Evolutionary conservation across 2,329 filamentous ascomycete species (phyloP).

Genomic region (Fusarium sacchari): DNA sequence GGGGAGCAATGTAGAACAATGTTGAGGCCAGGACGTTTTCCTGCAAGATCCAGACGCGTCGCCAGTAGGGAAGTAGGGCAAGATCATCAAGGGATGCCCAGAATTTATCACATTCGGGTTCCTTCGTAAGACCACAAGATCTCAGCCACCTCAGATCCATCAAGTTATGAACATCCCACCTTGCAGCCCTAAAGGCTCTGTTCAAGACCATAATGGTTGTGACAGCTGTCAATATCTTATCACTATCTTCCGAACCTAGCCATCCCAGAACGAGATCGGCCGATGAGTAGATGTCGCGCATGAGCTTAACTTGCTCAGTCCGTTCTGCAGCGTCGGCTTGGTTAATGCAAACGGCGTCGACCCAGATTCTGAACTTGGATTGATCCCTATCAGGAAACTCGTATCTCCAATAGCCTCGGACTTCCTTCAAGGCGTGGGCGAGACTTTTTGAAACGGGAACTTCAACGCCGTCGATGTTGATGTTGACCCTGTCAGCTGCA

Average conservation of each 20-base stretch:
- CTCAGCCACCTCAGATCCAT: neutral
- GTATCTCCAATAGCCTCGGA: neutral
- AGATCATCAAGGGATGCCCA: neutral
- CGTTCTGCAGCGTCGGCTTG: neutral
- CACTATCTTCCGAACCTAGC: neutral
- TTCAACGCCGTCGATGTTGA: neutral
- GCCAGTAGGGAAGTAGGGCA: neutral
- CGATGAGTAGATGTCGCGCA: slow-evolving; percentile 3
- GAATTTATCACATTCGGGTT: neutral
- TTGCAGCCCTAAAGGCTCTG: neutral
- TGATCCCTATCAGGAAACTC: neutral
- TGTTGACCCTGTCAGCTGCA: neutral
- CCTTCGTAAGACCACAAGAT: neutral
- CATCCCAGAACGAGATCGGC: slow-evolving; percentile 3
- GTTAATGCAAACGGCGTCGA: slow-evolving; percentile 1
- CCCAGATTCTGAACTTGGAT: neutral
- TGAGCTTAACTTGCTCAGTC: slow-evolving; percentile 15
- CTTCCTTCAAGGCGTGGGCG: neutral
- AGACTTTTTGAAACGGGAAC: neutral
- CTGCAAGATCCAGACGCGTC: neutral
- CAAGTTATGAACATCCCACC: neutral
- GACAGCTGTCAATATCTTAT: neutral
- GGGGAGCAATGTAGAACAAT: neutral
- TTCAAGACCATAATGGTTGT: neutral
- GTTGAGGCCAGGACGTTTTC: neutral